Evolutionary conservation across 768 basidiomycete genomes (phyloP), one percentile per base, ranked within the genome.

Genomic region (Trametes maxima): DNA sequence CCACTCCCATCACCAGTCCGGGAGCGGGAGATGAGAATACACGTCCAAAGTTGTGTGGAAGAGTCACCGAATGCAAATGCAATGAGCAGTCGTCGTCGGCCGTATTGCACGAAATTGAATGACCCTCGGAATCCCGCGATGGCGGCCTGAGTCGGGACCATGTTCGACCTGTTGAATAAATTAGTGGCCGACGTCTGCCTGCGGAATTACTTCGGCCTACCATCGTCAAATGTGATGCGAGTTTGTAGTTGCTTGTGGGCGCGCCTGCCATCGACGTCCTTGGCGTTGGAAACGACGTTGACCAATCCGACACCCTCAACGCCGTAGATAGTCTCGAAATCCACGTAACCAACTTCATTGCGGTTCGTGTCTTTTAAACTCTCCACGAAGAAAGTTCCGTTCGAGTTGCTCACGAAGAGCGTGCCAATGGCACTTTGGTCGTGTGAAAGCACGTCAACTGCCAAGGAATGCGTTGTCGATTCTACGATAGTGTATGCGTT

Each of bases 401-500:
- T 95, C 39, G 91, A 93, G 74, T 98, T 97, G 76, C 89, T 92
- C 56, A 96, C 89, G 78, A 98, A 99, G 14, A 99, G 77, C 2
- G 96, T 98, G 2, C 97, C 97, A 44, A 95, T 84, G 11, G 78
- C 73, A 57, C 76, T 76, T 50, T 77, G 73, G 64, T 88, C 84
- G 57, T 87, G 85, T 10, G 92, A 80, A 52, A 96, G 85, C 47
- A 98, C 95, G 70, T 99, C 97, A 40, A 99, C 92, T 4, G 90
- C 93, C 24, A 99, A 82, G 7, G 95, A 98, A 71, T 98, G 94
- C 0, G 88, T 87, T 10, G 94, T 95, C 3, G 89, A 90, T 74
- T 98, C 95, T 60, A 99, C 89, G 67, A 99, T 87, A 11, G 97
- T 99, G 72, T 99, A 98, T 6, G 92, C 92, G 70, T 96, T 95